These are phyloP conservation scores for Bocquillonia castaneifolia DNA, from an alignment of 441 rosid species.

Conservation along the genomic window DNA sequence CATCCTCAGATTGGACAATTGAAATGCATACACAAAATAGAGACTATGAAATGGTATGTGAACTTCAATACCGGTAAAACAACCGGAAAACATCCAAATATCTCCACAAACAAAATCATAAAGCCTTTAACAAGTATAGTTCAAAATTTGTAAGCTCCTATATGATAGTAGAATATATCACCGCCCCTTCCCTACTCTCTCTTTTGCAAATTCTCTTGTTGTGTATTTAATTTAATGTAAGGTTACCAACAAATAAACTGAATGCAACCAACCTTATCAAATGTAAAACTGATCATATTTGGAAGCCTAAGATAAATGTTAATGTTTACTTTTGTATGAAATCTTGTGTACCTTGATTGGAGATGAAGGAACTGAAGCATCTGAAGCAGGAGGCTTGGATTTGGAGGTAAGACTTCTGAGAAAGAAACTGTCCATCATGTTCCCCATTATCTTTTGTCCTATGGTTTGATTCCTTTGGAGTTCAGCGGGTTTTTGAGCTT, in stretches of 20 bases:
- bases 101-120: neutral
- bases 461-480: constrained; percentile 78
- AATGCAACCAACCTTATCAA: constrained; percentile 4
- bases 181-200: neutral
- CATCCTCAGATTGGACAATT: too few species aligned
- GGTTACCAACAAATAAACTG: neutral
- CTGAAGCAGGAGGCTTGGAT: constrained; percentile 52
- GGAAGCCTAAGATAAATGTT: constrained; percentile 2
- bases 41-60: neutral
- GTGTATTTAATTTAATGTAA: neutral
- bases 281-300: neutral
- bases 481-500: constrained; percentile 57
- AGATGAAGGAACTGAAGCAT: constrained; percentile 66
- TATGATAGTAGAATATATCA: neutral
- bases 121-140: neutral
- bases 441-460: constrained; percentile 84
- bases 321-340: neutral
- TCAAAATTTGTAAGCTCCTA: neutral
- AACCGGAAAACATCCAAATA: neutral
- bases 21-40: constrained; percentile 7
- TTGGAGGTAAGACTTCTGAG: constrained; percentile 79
- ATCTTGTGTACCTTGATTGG: constrained; percentile 56
- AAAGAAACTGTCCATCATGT: constrained; percentile 85
- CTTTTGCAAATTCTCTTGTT: neutral
- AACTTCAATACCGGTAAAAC: neutral